Base-by-base conservation (phyloP, 805 yeast species). In the Yamadazyma olivae region DNA sequence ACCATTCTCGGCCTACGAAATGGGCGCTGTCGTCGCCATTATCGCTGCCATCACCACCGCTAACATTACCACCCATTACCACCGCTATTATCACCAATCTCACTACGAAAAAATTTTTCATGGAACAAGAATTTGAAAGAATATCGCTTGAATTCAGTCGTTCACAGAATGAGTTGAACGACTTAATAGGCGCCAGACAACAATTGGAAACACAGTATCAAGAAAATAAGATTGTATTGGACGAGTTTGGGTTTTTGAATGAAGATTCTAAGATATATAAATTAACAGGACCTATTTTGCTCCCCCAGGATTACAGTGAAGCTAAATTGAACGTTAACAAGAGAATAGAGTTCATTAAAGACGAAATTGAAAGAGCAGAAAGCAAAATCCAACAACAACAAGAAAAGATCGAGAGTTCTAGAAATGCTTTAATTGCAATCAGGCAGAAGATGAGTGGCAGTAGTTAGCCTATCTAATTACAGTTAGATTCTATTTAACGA, bases 201-300 rank as follows among this genome's bases (percentile, higher is more conserved):
- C 77, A 81, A 53, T 73, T 93, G 30, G 99, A 93, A 55, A 86
- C 97, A 1, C 99, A 93, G 62, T 77, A 70, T 49, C 99, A 93
- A 60, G 99, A 93, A 59, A 90, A 90, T 59, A 80, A 80, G 50
- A 90, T 93, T 33, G 99, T 93, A 12, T 71, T 80, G 46, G 81
- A 76, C 39, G 99, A 93, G 61, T 85, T 93, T 50, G 76, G 74
- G 19, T 40, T 48, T 35, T 64, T 85, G 38, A 74, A 75, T 38
- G 84, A 78, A 23, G 83, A 77, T 25, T 72, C 95, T 12, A 85
- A 84, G 49, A 79, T 93, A 17, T 93, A 77, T 65, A 93, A 93
- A 61, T 71, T 90, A 45, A 84, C 91, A 17, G 99, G 99, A 1
- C 95, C 96, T 5, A 89, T 91, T 3, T 69, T 93, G 41, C 69